Evolutionary conservation across 257 asterid genomes (phyloP).

Genomic region (Plantago elongata): DNA sequence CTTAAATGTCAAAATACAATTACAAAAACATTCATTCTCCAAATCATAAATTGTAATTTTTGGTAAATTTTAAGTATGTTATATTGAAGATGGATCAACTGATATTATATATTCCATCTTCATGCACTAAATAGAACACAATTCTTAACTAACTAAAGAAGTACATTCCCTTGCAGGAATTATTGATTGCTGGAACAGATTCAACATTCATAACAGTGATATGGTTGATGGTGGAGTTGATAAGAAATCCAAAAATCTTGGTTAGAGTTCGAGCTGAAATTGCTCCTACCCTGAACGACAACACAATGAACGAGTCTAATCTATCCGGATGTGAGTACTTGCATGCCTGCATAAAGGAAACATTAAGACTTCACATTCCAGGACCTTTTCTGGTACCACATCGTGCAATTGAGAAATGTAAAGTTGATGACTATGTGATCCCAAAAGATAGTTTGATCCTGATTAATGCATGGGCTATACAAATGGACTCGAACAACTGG

Average conservation of each 20-base stretch:
- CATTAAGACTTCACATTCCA: constrained; percentile 19
- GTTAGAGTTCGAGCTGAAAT: constrained; percentile 15
- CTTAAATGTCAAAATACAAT: too few relatives aligned
- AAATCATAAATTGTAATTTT: too few relatives aligned
- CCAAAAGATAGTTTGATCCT: constrained; percentile 21
- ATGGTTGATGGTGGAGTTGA: constrained; percentile 22
- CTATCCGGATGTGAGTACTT: constrained; percentile 11
- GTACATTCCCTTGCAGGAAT: constrained; percentile 7
- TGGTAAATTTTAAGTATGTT: neutral
- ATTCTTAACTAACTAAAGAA: neutral
- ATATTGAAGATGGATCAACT: neutral
- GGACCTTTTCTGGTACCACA: constrained; percentile 20
- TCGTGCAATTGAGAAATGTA: constrained; percentile 14
- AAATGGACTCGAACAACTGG: constrained; percentile 19
- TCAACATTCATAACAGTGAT: constrained; percentile 14
- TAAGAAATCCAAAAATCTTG: constrained; percentile 17
- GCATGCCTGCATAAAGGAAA: constrained; percentile 23
- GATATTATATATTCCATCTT: neutral
- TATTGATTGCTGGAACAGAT: constrained; percentile 21
- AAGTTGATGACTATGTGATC: constrained; percentile 16
- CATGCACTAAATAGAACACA: neutral
- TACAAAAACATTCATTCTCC: too few relatives aligned
- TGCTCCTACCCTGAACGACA: neutral
- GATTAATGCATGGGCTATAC: constrained; percentile 23
- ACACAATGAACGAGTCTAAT: neutral